phyloP scores from a whole-genome alignment of 1,284 basidiomycete genomes.

The Cystobasidium slooffiae region DNA sequence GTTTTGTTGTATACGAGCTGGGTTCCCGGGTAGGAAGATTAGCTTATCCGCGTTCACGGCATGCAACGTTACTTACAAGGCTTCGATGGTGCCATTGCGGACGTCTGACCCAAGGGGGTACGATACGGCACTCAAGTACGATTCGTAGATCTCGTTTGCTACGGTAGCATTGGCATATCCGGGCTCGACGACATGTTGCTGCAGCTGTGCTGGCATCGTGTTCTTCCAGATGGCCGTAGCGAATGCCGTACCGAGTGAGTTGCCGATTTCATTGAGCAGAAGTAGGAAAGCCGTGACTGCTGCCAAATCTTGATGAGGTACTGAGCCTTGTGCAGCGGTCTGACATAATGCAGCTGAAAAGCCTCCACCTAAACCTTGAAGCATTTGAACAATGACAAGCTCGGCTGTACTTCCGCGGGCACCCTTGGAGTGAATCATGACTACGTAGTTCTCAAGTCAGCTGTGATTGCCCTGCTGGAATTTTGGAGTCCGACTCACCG shows the following conservation, averaged over 20 bases:
- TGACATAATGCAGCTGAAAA: slow-evolving; percentile 71
- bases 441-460: too few relatives aligned
- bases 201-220: slow-evolving; percentile 66
- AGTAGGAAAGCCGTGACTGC: slow-evolving; percentile 77
- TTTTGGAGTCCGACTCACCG: neutral
- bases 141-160: slow-evolving; percentile 51
- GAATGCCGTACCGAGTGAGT: slow-evolving; percentile 71
- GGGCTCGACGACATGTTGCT: slow-evolving; percentile 60
- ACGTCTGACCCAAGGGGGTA: slow-evolving; percentile 54
- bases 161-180: slow-evolving; percentile 47
- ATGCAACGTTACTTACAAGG: slow-evolving; percentile 30
- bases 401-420: slow-evolving; percentile 55
- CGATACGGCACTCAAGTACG: slow-evolving; percentile 53
- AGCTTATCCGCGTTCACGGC: neutral
- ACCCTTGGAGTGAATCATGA: slow-evolving; percentile 63
- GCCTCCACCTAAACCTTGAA: slow-evolving; percentile 79
- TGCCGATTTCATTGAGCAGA: slow-evolving; percentile 77
- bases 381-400: slow-evolving; percentile 62
- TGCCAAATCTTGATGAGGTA: slow-evolving; percentile 70
- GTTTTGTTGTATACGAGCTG: slow-evolving; percentile 63
- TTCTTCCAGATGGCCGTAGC: slow-evolving; percentile 65
- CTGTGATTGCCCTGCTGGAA: too few relatives aligned
- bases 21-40: neutral
- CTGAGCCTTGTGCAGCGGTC: slow-evolving; percentile 77
- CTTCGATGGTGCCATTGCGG: slow-evolving; percentile 52